Conservation (phyloP, 495 filamentous ascomycete genomes). For the Podospora australis region DNA sequence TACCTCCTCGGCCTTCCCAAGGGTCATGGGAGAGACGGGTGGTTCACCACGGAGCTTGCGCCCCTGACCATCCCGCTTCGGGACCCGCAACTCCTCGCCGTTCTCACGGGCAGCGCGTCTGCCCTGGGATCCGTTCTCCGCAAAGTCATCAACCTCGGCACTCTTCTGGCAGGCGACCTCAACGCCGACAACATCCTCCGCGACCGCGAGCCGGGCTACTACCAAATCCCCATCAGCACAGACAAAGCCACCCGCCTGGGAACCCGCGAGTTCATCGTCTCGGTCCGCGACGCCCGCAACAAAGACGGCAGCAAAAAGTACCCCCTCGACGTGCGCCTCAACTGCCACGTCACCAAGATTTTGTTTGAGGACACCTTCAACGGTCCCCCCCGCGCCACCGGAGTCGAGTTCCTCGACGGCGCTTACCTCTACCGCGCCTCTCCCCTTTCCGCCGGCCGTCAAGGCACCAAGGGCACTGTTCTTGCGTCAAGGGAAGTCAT, state of each 20-base stretch:
- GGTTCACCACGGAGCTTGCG: conserved; percentile 45
- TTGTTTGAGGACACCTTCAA: conserved; percentile 41
- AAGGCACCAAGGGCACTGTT: conserved; percentile 39
- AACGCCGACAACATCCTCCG: conserved; percentile 36
- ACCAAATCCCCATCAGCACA: conserved; percentile 47
- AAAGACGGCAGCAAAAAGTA: conserved; percentile 49
- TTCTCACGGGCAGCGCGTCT: conserved; percentile 45
- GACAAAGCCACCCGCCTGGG: conserved; percentile 44
- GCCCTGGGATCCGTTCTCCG: conserved; percentile 41
- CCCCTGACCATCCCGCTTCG: conserved; percentile 41
- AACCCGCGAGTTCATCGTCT: conserved; percentile 47
- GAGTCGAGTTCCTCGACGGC: conserved; percentile 58
- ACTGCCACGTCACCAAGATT: conserved; percentile 57
- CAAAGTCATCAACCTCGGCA: conserved; percentile 29
- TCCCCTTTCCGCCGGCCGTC: conserved; percentile 29
- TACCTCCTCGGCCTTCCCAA: conserved; percentile 37
- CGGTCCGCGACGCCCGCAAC: conserved; percentile 44
- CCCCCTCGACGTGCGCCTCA: conserved; percentile 51
- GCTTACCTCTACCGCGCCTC: conserved; percentile 54
- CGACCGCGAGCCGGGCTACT: conserved; percentile 32
- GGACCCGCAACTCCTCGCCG: conserved; percentile 46
- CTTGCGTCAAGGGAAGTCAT: conserved; percentile 56
- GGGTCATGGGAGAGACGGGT: conserved; percentile 56
- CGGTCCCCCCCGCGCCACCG: conserved; percentile 46
- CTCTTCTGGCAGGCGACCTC: conserved; percentile 45